Evolutionary conservation across 805 yeast genomes (phyloP).

Genomic region (Candida silvicultrix): DNA sequence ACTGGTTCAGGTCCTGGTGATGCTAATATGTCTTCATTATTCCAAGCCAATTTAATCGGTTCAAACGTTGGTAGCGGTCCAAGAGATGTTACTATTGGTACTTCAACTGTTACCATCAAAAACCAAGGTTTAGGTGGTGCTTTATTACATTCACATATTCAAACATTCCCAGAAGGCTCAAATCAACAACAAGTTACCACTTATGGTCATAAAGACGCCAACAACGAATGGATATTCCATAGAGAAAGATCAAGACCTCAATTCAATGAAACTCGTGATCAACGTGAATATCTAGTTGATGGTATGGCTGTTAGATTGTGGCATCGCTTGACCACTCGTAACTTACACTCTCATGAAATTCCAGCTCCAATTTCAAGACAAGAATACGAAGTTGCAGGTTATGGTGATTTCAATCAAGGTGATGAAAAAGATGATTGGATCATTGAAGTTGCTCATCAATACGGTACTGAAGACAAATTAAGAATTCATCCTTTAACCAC

Average conservation of each 20-base stretch:
- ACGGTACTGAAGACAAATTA: constrained; percentile 43
- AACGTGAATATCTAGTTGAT: constrained; percentile 34
- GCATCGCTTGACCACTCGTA: constrained; percentile 57
- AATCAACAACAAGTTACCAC: constrained; percentile 76
- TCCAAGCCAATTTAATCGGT: constrained; percentile 72
- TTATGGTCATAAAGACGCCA: constrained; percentile 67
- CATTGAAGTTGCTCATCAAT: constrained; percentile 60
- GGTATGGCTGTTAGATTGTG: constrained; percentile 57
- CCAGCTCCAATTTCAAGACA: constrained; percentile 53
- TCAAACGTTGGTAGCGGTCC: constrained; percentile 61
- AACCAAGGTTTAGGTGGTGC: constrained; percentile 74
- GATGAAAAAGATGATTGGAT: constrained; percentile 76
- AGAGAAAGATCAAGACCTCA: constrained; percentile 33
- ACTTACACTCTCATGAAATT: constrained; percentile 67
- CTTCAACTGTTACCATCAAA: constrained; percentile 36
- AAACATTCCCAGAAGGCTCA: constrained; percentile 70
- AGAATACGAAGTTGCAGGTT: constrained; percentile 63
- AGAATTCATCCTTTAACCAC: constrained; percentile 77
- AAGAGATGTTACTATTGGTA: constrained; percentile 57
- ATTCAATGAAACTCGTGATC: constrained; percentile 27
- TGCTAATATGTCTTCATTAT: constrained; percentile 70
- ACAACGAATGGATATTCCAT: constrained; percentile 64
- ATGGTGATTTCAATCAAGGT: constrained; percentile 60
- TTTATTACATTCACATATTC: constrained; percentile 69
- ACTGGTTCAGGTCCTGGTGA: constrained; percentile 79